phyloP scores from a whole-genome alignment of 2,329 filamentous ascomycete species.

The Pestalotiopsis sp. region DNA sequence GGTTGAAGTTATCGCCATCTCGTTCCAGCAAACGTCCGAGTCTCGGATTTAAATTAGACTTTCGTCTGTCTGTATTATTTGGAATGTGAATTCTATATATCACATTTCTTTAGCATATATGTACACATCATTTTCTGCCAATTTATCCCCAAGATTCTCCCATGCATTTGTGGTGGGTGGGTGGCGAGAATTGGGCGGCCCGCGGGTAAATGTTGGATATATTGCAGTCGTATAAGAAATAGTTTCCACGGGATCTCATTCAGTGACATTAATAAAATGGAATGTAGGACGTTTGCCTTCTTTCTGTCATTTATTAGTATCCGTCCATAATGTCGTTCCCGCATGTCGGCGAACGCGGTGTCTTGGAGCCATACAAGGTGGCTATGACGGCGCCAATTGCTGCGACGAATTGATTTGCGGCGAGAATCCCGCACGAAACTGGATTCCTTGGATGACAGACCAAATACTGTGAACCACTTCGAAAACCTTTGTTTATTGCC shows the following conservation, averaged over 20 bases:
- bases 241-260: background rate
- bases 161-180: background rate
- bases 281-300: background rate
- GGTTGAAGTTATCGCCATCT: conserved; percentile 11
- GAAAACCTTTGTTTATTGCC: too few relatives aligned
- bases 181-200: background rate
- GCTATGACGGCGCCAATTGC: too few relatives aligned
- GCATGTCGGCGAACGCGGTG: too few relatives aligned
- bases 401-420: too few relatives aligned
- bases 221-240: background rate
- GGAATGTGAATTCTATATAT: background rate
- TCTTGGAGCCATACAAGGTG: too few relatives aligned
- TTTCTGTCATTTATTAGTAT: background rate
- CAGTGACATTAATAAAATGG: background rate
- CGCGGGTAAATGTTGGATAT: conserved; percentile 7
- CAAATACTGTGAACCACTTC: too few relatives aligned
- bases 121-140: background rate
- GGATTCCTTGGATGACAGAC: too few relatives aligned
- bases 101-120: background rate
- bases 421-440: too few relatives aligned
- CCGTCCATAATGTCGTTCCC: too few relatives aligned
- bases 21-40: background rate
- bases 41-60: background rate
- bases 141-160: background rate
- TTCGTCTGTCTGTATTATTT: background rate